Conservation (phyloP, 2,329 filamentous ascomycete genomes). For the Pseudofabraea citricarpa region DNA sequence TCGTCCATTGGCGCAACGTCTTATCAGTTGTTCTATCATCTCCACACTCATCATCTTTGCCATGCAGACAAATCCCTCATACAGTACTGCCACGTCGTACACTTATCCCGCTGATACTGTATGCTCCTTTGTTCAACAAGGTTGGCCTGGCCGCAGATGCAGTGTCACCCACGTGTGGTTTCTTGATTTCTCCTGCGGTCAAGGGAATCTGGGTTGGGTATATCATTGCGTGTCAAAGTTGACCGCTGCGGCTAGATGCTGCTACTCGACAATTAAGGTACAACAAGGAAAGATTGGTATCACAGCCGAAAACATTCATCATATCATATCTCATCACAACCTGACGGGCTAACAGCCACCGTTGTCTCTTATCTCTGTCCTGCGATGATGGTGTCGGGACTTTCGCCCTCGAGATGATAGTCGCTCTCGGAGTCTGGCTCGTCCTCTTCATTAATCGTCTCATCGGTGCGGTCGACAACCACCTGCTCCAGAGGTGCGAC, state of each 20-base stretch:
- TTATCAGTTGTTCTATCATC: too few relatives aligned
- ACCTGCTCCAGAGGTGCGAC: constrained; percentile 14
- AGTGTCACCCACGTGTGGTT: too few relatives aligned
- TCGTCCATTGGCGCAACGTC: too few relatives aligned
- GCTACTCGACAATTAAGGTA: too few relatives aligned
- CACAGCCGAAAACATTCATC: background rate
- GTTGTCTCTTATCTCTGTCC: constrained; percentile 4
- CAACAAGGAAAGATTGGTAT: background rate
- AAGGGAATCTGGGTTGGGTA: too few relatives aligned
- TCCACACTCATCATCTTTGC: too few relatives aligned
- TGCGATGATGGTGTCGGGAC: constrained; percentile 22
- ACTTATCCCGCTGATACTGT: too few relatives aligned
- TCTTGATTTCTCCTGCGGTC: too few relatives aligned
- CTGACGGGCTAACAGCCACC: background rate
- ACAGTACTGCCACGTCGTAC: too few relatives aligned
- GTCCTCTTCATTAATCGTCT: constrained; percentile 4
- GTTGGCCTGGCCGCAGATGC: too few relatives aligned
- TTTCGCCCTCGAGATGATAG: constrained; percentile 21
- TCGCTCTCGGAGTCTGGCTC: constrained; percentile 6
- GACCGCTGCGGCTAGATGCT: background rate
- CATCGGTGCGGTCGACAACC: constrained; percentile 6
- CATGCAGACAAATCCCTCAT: too few relatives aligned
- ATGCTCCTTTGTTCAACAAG: too few relatives aligned
- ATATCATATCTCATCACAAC: constrained; percentile 1
- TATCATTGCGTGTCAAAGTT: background rate